phyloP scores from a whole-genome alignment of 1,284 basidiomycete genomes.

The Takashimella koratensis region DNA sequence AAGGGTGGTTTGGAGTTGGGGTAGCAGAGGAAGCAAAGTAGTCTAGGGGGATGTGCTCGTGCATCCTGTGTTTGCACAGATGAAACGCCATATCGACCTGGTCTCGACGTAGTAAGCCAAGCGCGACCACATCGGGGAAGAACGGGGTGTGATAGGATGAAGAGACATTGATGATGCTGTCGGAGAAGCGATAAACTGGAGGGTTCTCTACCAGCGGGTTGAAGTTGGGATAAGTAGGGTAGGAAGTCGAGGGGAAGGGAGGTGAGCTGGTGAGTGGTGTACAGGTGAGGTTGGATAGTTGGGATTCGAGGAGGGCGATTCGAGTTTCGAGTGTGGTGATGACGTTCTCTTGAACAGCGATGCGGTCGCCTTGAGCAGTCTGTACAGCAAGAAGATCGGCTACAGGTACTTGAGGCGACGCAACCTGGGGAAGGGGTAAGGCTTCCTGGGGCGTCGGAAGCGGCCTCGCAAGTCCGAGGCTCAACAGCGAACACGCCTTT shows the following conservation, averaged over 20 bases:
- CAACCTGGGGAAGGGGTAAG: not conserved
- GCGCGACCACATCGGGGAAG: slow-evolving; percentile 15
- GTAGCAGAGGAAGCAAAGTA: slow-evolving; percentile 17
- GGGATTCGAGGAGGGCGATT: not conserved
- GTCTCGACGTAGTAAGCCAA: slow-evolving; percentile 8
- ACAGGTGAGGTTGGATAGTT: not conserved
- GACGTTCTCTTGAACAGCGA: slow-evolving; percentile 4
- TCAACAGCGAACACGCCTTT: slow-evolving; percentile 16
- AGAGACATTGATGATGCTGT: slow-evolving; percentile 11
- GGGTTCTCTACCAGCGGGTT: not conserved
- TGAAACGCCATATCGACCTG: slow-evolving; percentile 25
- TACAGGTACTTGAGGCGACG: not conserved
- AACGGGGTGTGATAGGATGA: slow-evolving; percentile 3
- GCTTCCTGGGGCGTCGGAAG: not conserved
- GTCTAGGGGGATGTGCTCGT: slow-evolving; percentile 15
- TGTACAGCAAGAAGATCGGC: too few species aligned
- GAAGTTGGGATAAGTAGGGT: not conserved
- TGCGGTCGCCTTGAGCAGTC: too few species aligned
- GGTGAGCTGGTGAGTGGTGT: not conserved
- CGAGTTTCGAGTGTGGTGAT: slow-evolving; percentile 4
- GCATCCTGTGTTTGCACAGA: slow-evolving; percentile 27
- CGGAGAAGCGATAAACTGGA: not conserved
- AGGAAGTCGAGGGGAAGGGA: not conserved
- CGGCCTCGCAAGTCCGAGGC: not conserved
- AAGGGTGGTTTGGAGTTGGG: slow-evolving; percentile 19